These are phyloP conservation scores for Termitomyces sp. DNA, from an alignment of 1,284 basidiomycete species.

Conservation along the genomic window DNA sequence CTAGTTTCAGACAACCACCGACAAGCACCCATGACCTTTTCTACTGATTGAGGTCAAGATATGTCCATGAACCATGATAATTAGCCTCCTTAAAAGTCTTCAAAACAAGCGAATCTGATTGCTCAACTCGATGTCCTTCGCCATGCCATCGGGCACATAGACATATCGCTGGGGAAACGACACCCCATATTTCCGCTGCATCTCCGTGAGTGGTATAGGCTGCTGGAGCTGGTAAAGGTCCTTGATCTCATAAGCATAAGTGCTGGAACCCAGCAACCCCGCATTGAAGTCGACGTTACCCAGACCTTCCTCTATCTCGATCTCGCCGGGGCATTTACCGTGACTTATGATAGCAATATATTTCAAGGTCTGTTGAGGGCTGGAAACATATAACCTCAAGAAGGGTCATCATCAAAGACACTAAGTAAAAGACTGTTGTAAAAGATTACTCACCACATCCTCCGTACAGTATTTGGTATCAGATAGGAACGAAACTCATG, in stretches of 20 bases:
- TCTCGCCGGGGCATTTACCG: slow-evolving; percentile 27
- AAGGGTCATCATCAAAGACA: not conserved
- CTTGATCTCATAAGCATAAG: slow-evolving; percentile 29
- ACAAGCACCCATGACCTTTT: too few relatives aligned
- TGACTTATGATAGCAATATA: slow-evolving; percentile 1
- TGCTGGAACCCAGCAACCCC: slow-evolving; percentile 19
- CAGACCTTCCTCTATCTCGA: slow-evolving; percentile 25
- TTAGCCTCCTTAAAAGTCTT: too few relatives aligned
- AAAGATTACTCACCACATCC: slow-evolving; percentile 24
- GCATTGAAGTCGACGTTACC: slow-evolving; percentile 33
- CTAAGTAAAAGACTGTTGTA: not conserved
- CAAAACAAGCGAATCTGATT: slow-evolving; percentile 19
- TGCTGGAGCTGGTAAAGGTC: slow-evolving; percentile 24
- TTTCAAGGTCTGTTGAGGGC: not conserved
- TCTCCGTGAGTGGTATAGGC: slow-evolving; percentile 20
- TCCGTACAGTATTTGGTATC: slow-evolving; percentile 23
- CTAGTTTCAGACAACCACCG: too few relatives aligned
- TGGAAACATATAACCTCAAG: not conserved
- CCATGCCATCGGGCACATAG: slow-evolving; percentile 25
- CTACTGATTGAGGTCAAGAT: not conserved
- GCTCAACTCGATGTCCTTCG: slow-evolving; percentile 20
- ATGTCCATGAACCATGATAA: too few relatives aligned
- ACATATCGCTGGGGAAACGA: slow-evolving; percentile 27
- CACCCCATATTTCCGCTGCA: slow-evolving; percentile 24
- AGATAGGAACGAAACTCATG: slow-evolving; percentile 33